Evolutionary conservation across 371 early-diverging fungal species (phyloP).

Genomic region (Mucor racemosus): DNA sequence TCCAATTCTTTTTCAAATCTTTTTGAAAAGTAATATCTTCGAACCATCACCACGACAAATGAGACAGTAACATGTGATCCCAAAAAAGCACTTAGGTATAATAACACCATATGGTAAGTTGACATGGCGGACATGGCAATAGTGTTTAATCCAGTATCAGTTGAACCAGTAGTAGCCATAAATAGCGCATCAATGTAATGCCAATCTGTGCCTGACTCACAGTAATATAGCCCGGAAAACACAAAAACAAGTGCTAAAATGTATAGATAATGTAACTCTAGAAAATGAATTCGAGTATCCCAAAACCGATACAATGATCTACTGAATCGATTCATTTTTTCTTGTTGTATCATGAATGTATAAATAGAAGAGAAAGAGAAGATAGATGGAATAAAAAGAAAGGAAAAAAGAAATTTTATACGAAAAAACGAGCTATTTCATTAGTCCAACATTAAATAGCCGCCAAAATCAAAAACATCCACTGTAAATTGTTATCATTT

Average conservation of each 20-base stretch:
- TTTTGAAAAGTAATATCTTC: conserved; percentile 42
- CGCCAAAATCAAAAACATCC: background rate
- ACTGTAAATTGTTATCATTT: background rate
- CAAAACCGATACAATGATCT: conserved; percentile 23
- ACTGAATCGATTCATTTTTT: conserved; percentile 11
- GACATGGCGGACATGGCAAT: conserved; percentile 41
- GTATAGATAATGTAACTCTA: conserved; percentile 43
- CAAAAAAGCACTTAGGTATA: conserved; percentile 34
- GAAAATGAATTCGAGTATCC: conserved; percentile 37
- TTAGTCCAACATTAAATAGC: conserved; percentile 1
- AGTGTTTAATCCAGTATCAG: conserved; percentile 45
- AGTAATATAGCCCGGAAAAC: conserved; percentile 38
- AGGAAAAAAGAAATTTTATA: conserved; percentile 11
- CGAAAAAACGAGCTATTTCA: background rate
- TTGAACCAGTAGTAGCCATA: conserved; percentile 39
- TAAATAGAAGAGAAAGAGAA: conserved; percentile 8
- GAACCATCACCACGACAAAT: conserved; percentile 40
- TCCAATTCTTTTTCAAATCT: conserved; percentile 41
- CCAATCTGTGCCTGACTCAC: conserved; percentile 39
- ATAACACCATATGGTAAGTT: conserved; percentile 35
- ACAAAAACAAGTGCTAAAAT: conserved; percentile 29
- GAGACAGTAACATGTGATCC: conserved; percentile 39
- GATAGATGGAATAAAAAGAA: background rate
- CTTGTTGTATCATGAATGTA: conserved; percentile 7
- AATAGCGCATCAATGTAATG: conserved; percentile 40